phyloP scores from a whole-genome alignment of 2,329 filamentous ascomycete species.

The Ramularia endophylla region DNA sequence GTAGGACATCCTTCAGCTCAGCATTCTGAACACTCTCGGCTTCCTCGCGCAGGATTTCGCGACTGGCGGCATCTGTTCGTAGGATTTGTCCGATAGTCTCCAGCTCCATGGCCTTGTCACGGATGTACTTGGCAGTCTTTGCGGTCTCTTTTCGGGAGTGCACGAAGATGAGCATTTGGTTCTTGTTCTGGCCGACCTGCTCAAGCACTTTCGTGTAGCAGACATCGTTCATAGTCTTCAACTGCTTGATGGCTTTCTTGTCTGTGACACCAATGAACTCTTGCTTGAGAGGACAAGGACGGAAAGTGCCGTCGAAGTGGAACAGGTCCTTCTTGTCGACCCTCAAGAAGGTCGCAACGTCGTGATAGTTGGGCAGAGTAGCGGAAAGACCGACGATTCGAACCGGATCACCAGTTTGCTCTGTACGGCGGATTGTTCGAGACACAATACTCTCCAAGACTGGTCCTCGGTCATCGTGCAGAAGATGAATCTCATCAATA shows the following conservation, averaged over 20 bases:
- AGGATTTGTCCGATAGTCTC: slow-evolving; percentile 97
- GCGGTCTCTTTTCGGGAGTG: slow-evolving; percentile 98
- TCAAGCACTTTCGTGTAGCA: slow-evolving; percentile 97
- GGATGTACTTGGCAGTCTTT: slow-evolving; percentile 92
- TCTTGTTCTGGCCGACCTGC: slow-evolving; percentile 84
- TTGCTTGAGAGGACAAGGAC: slow-evolving; percentile 89
- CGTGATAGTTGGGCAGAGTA: slow-evolving; percentile 91
- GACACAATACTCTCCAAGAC: slow-evolving; percentile 96
- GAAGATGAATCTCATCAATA: slow-evolving; percentile 95
- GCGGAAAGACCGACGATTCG: slow-evolving; percentile 89
- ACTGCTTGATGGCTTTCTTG: slow-evolving; percentile 96
- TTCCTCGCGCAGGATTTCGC: slow-evolving; percentile 82
- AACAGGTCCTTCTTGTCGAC: slow-evolving; percentile 86
- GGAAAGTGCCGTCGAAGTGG: slow-evolving; percentile 91
- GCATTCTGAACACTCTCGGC: slow-evolving; percentile 74
- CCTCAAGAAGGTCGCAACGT: slow-evolving; percentile 91
- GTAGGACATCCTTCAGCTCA: slow-evolving; percentile 87
- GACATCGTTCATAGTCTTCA: slow-evolving; percentile 99
- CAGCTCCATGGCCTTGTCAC: slow-evolving; percentile 93
- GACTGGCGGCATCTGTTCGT: slow-evolving; percentile 82
- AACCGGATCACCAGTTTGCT: slow-evolving; percentile 90
- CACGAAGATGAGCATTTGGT: slow-evolving; percentile 99
- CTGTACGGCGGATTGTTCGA: slow-evolving; percentile 83
- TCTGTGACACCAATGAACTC: slow-evolving; percentile 98
- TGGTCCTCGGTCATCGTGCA: slow-evolving; percentile 95